phyloP scores from a whole-genome alignment of 148 eudicot genomes.

The Euryodendron excelsum region DNA sequence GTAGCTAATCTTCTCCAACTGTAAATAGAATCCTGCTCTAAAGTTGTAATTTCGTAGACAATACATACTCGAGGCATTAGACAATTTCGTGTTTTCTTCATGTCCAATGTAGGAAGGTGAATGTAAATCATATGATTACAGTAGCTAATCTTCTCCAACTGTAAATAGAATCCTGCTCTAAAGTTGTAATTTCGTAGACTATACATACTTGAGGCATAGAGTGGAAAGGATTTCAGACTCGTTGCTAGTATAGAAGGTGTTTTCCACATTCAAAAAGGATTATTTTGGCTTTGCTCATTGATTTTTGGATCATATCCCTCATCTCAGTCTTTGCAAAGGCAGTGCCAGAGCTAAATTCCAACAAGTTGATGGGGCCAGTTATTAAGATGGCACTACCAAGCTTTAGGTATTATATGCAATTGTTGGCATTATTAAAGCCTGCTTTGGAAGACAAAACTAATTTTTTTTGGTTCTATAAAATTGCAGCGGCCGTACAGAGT shows the following conservation, averaged over 20 bases:
- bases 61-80: no score
- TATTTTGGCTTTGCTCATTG: not conserved
- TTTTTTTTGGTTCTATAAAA: slow-evolving; percentile 9
- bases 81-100: no score
- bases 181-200: not conserved
- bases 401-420: slow-evolving; percentile 53
- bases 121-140: no score
- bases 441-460: not conserved
- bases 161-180: slow-evolving; percentile 11
- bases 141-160: not conserved
- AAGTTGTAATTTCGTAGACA: no score
- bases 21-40: slow-evolving; percentile 11
- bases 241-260: not conserved
- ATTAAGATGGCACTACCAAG: slow-evolving; percentile 83
- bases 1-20: not conserved
- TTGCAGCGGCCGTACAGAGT: slow-evolving; percentile 73
- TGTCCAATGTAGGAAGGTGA: not conserved
- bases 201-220: not conserved
- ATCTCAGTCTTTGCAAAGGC: slow-evolving; percentile 8
- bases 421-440: not conserved
- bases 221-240: not conserved
- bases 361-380: slow-evolving; percentile 61
- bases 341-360: slow-evolving; percentile 40
- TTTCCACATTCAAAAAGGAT: not conserved
- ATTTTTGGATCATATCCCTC: slow-evolving; percentile 5